These are phyloP conservation scores for Santalum album DNA, from an alignment of 164 flowering plant species.

Conservation along the genomic window DNA sequence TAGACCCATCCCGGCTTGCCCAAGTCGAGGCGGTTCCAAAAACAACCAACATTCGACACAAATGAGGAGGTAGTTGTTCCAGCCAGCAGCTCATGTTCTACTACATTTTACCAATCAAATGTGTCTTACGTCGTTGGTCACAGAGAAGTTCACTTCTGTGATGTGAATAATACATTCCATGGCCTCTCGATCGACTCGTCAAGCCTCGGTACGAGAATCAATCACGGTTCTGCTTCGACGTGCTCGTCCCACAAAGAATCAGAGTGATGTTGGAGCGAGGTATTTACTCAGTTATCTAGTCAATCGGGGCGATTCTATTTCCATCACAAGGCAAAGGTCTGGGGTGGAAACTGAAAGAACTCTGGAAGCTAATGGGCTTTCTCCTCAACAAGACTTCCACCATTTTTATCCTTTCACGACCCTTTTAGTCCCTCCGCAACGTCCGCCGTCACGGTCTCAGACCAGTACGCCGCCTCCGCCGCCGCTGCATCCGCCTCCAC, in stretches of 20 bases:
- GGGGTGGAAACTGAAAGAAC: slow-evolving; percentile 24
- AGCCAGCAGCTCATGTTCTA: slow-evolving; percentile 66
- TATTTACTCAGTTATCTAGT: slow-evolving; percentile 48
- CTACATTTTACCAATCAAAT: slow-evolving; percentile 49
- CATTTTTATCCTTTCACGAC: slow-evolving; percentile 55
- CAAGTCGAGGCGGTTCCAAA: slow-evolving; percentile 35
- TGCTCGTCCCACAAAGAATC: slow-evolving; percentile 72
- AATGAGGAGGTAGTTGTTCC: slow-evolving; percentile 58
- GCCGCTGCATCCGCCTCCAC: slow-evolving; percentile 10
- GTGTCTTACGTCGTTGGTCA: slow-evolving; percentile 28
- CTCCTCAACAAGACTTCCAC: slow-evolving; percentile 14
- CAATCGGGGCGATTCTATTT: slow-evolving; percentile 26
- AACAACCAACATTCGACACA: slow-evolving; percentile 21
- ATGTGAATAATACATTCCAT: slow-evolving; percentile 54
- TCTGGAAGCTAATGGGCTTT: slow-evolving; percentile 49
- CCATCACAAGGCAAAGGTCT: slow-evolving; percentile 30
- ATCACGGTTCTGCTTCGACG: slow-evolving; percentile 74
- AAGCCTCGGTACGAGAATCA: slow-evolving; percentile 29
- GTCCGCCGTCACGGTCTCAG: slow-evolving; percentile 35
- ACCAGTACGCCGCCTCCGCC: slow-evolving; percentile 26
- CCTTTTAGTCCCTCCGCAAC: slow-evolving; percentile 51
- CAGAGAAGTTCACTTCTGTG: slow-evolving; percentile 18
- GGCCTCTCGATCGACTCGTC: slow-evolving; percentile 30
- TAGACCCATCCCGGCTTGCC: slow-evolving; percentile 42
- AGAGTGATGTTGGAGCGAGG: slow-evolving; percentile 31